phyloP scores from a whole-genome alignment of 805 yeast genomes.

The Cyberlindnera misumaiensis region DNA sequence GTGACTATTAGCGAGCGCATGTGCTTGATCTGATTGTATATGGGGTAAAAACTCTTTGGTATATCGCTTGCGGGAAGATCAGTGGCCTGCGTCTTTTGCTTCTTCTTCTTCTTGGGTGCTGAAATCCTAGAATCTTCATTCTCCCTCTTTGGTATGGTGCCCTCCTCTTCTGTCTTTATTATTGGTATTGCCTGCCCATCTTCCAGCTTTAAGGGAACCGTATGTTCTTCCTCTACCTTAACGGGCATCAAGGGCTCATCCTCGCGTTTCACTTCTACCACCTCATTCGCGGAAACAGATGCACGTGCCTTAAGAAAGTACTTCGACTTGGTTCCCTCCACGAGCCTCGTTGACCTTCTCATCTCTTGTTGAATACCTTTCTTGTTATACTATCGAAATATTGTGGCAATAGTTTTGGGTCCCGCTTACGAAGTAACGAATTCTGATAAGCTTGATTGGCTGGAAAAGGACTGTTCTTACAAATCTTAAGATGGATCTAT shows the following conservation, averaged over 20 bases:
- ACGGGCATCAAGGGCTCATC: neutral
- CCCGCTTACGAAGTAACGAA: too few relatives aligned
- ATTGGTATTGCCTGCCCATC: neutral
- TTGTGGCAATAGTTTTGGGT: too few relatives aligned
- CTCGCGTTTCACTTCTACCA: constrained; percentile 5
- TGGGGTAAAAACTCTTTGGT: constrained; percentile 45
- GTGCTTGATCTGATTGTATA: constrained; percentile 51
- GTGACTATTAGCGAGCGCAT: constrained; percentile 66
- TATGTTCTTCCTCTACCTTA: too few relatives aligned
- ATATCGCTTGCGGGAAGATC: neutral
- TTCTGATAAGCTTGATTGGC: too few relatives aligned
- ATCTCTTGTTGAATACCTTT: neutral
- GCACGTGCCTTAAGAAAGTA: neutral
- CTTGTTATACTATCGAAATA: neutral
- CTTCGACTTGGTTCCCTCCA: constrained; percentile 2
- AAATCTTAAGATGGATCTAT: too few relatives aligned
- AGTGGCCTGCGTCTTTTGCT: neutral
- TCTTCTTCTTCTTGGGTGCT: neutral
- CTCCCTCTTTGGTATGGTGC: neutral
- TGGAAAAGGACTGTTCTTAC: too few relatives aligned
- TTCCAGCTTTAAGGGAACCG: too few relatives aligned
- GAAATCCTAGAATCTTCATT: too few relatives aligned
- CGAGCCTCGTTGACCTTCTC: neutral
- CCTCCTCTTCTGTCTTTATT: neutral
- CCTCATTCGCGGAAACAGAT: constrained; percentile 1